Evolutionary conservation across 2,329 filamentous ascomycete genomes (phyloP), one percentile per base, ranked within the genome.

Genomic region (Exophiala xenobiotica): DNA sequence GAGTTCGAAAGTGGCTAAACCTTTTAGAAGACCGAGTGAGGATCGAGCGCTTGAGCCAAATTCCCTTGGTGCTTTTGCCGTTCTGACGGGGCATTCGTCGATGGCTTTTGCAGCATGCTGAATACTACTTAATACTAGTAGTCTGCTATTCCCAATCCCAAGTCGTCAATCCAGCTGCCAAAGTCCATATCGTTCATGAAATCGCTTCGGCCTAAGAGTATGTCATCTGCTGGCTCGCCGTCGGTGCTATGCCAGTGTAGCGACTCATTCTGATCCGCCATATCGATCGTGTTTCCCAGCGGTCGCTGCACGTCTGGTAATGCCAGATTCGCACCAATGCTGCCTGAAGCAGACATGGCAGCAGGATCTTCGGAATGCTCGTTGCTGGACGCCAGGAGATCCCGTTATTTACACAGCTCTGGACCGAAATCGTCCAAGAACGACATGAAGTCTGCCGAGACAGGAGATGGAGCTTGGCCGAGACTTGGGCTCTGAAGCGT

Each of bases 351-450:
- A 18, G 6, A 42, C 3, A 5, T 12, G 12, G 14, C 5, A 12
- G 31, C 29, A n/a, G 38, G 7, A 2, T 11, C 4, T 29, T 18
- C 9, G 22, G n/a, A n/a, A 27, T 37, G 4, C 7, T 20, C n/a
- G n/a, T n/a, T n/a, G n/a, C n/a, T n/a, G n/a, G n/a, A 27, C 20
- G 20, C 38, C 11, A 48, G 20, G 9, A 52, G 49, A 8, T 27
- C 11, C 24, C 40, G 41, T 22, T 47, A 27, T 22, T 22, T 52
- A 35, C 49, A 52, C 6, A 52, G 24, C 16, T 52, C 44, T 12
- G 49, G 49, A 31, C 49, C 49, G 23, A 52, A 52, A 12, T 48
- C 49, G 9, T 52, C 49, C 23, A 52, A 42, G 22, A 48, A 52
- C 3, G 44, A 9, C 29, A 31, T 29, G 4, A 52, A 42, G 16